These are phyloP conservation scores for Colletotrichum acutatum DNA, from an alignment of 2,329 filamentous ascomycete genomes.

Conservation along the genomic window DNA sequence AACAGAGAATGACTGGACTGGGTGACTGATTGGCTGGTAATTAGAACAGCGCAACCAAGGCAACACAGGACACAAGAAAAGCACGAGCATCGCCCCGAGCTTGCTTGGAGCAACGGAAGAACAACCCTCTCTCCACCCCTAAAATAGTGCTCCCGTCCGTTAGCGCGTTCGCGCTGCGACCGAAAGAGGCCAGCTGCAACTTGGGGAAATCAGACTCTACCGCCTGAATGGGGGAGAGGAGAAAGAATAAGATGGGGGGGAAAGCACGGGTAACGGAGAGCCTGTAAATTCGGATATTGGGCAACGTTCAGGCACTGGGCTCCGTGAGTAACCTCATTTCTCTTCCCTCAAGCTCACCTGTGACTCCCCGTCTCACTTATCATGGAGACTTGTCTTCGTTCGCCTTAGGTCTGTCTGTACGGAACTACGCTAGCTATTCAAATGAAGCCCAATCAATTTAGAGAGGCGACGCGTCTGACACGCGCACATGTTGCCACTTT, in stretches of 20 bases:
- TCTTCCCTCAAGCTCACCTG: neutral
- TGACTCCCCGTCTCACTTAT: neutral
- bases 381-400: neutral
- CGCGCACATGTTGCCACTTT: neutral
- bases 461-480: neutral
- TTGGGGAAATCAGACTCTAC: neutral
- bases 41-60: neutral
- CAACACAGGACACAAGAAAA: neutral
- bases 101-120: neutral
- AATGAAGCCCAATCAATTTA: neutral
- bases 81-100: neutral
- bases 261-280: neutral
- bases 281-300: neutral
- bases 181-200: neutral
- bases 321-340: neutral
- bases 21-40: neutral
- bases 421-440: neutral
- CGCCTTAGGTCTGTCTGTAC: neutral
- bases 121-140: constrained; percentile 1
- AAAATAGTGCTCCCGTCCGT: constrained; percentile 15
- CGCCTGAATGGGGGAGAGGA: neutral
- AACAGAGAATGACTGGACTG: too few relatives aligned
- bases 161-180: neutral
- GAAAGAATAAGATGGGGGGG: neutral
- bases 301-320: neutral